Base-by-base conservation (phyloP, 1,139 yeast genomes). In the Trichomonascaceae sp. region DNA sequence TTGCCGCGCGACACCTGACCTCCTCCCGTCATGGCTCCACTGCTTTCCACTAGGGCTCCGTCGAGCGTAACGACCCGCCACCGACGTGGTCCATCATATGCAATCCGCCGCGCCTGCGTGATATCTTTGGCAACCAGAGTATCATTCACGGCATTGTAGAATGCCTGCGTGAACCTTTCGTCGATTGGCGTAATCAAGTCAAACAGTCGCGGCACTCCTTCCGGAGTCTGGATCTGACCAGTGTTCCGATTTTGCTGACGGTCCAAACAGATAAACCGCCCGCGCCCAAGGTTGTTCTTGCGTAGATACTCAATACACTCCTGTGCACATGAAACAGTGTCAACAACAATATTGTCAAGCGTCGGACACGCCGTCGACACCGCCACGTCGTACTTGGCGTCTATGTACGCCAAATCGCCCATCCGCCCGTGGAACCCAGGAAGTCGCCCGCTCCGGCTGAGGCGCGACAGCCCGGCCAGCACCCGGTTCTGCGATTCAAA, bases 21-120 rank as follows among this genome's bases (percentile, higher is more conserved):
- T 57, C 99, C 99, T 48, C 99, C 99, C 33, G 93, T 76, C 79
- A 92, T 78, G 1, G 97, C 81, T 57, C 99, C 99, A 2, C 94
- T 80, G n/a, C 79, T 74, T 50, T 87, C 97, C 37, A 92, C 89
- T 23, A 89, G 64, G 47, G 84, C 80, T 20, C 99, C 99, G 56
- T 82, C 94, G 13, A 85, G 57, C 0, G 98, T 84, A 0, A 92
- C 98, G 9, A 87, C 97, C 48, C 93, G 71, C 67, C 74, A 82
- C 41, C 94, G 64, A 42, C 67, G 72, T 2, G 67, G 61, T 2
- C 96, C 94, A 8, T 11, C 23, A 60, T 79, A 89, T 0, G 98
- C 97, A 27, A 89, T 93, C 29, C 69, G 61, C 43, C 84, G 77
- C 1, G 98, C 99, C 48, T 80, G 87, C 28, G 67, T 69, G 40